Evolutionary conservation across 2,329 filamentous ascomycete species (phyloP).

Genomic region (Septoria linicola): DNA sequence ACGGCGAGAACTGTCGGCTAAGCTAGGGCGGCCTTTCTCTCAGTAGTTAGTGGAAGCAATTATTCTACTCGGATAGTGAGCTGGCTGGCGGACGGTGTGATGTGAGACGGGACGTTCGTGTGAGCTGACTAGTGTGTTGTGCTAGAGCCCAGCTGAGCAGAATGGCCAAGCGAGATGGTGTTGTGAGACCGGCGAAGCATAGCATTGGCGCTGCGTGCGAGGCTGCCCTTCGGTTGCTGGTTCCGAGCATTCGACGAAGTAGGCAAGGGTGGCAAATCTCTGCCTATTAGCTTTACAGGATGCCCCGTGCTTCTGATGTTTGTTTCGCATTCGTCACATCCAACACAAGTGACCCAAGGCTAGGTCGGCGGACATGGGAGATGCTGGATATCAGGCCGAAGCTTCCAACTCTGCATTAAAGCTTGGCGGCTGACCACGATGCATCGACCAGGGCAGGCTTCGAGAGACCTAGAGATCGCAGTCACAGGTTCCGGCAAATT

Average conservation of each 20-base stretch:
- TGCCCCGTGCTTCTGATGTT: background rate
- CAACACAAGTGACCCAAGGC: background rate
- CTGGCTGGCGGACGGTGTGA: background rate
- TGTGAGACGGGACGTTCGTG: too few relatives aligned
- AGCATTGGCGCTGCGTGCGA: too few relatives aligned
- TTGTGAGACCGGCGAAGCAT: too few relatives aligned
- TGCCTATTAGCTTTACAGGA: slow-evolving; percentile 1
- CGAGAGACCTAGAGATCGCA: background rate
- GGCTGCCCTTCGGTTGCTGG: too few relatives aligned
- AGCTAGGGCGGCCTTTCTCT: too few relatives aligned
- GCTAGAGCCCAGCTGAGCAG: too few relatives aligned
- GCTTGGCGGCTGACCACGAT: slow-evolving; percentile 8
- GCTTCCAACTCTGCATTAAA: background rate
- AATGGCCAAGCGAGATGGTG: too few relatives aligned
- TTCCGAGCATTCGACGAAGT: background rate
- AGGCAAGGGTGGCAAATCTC: background rate
- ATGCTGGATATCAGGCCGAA: background rate
- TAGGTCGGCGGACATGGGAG: background rate
- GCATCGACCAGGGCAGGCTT: background rate
- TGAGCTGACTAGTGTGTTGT: too few relatives aligned
- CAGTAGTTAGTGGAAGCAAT: too few relatives aligned
- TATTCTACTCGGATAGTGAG: background rate
- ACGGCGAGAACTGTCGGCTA: too few relatives aligned
- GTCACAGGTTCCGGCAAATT: background rate
- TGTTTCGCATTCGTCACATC: background rate